Base-by-base conservation (phyloP, 305 asterid species). In the Ajuga reptans region DNA sequence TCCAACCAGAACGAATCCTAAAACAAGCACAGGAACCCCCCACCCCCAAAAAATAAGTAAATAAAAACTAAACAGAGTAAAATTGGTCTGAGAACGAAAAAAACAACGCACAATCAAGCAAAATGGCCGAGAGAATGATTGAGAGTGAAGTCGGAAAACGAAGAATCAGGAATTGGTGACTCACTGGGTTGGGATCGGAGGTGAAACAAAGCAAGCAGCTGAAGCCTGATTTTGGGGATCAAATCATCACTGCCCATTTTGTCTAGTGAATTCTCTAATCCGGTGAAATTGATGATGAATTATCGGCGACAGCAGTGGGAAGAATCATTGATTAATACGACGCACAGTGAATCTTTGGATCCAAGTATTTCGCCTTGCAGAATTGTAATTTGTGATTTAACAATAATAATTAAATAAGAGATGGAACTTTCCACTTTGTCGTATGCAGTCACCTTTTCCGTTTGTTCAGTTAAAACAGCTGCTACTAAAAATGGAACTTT, bases 121-220 rank as follows among this genome's bases (percentile, higher is more conserved):
- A 52, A 62, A 62, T 0, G 4, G 5, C 14, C 14, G 17, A 17
- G 29, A 64, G 16, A 53, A 10, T 21, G 53, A 17, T 7, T 15
- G 63, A 29, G 57, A 57, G 2, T 10, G n/a, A 27, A 24, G 8
- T 9, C 16, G 12, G 29, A 3, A 18, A 66, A 31, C n/a, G 9
- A 14, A 34, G 66, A 67, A 75, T 5, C 1, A 36, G 10, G 57
- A 63, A 41, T 15, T 0, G 4, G n/a, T 9, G 79, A 73, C 79
- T 69, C 75, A 87, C 96, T 80, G 69, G 77, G 81, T 41, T 69
- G 82, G 80, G 88, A 83, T 80, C 90, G 87, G 82, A 80, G 78
- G 81, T 81, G 92, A 46, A 89, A 67, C 81, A 80, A 78, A 53
- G 85, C 74, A 72, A 84, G 82, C 27, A 86, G 66, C 65, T 78